Evolutionary conservation across 2,329 filamentous ascomycete species (phyloP), one percentile per base, ranked within the genome.

Genomic region (Colletotrichum sublineola): DNA sequence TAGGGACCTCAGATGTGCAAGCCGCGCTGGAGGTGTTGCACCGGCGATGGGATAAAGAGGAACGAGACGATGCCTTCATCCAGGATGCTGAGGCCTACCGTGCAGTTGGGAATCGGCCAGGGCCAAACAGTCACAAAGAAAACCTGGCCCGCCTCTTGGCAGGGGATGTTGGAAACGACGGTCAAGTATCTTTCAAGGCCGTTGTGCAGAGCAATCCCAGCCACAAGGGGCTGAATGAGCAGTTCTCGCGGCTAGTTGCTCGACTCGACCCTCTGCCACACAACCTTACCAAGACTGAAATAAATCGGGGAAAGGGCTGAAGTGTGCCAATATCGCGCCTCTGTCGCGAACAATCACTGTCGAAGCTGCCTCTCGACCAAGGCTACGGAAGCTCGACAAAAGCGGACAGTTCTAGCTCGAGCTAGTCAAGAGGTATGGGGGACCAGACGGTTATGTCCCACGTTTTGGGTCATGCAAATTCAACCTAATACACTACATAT

Each of bases 181-280:
- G 48, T n/a, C 14, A 38, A 12, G 61, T n/a, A 11, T 63, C 61
- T 38, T 63, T 63, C 48, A 52, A 53, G 46, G 15, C 38, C 36
- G 33, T 63, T 42, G 48, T 31, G 33, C 9, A 53, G 48, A 50
- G n/a, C 9, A 50, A 63, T 53, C 61, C 46, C 12, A 14, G n/a
- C 11, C 20, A 63, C 15, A 36, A 63, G 38, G 33, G 48, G 15
- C 24, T 63, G 15, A 24, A 31, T 12, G n/a, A 53, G 33, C 61
- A 42, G 36, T 63, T 42, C 9, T 31, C 33, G 9, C 44, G n/a
- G 24, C 3, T 63, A 15, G 24, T 31, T 50, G 33, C 24, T 40
- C 60, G 46, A 48, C 46, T 52, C 9, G 33, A 31, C 29, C 15
- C n/a, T 24, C 36, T 40, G 38, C 7, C 56, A 18, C 11, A n/a